Evolutionary conservation across 495 filamentous ascomycete genomes (phyloP).

Genomic region (Cudoniella acicularis): DNA sequence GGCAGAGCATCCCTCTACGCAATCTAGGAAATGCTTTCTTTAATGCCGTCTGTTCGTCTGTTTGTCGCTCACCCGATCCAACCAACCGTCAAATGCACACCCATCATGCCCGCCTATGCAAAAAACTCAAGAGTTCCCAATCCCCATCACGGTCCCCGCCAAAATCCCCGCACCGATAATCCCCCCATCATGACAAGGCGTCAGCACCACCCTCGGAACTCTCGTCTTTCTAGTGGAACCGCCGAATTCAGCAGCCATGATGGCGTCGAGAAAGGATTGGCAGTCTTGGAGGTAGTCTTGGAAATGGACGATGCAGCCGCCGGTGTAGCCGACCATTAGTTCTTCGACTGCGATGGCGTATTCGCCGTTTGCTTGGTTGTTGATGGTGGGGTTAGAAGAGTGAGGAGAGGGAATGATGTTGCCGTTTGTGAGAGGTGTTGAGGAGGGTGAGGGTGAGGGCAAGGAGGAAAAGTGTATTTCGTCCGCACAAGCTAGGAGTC

Average conservation of each 20-base stretch:
- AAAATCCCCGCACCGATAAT: conserved; percentile 74
- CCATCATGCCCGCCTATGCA: no score
- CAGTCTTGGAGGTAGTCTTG: conserved; percentile 68
- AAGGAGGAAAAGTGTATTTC: conserved; percentile 48
- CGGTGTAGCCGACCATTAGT: conserved; percentile 72
- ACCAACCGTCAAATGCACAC: no score
- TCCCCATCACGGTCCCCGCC: conserved; percentile 44
- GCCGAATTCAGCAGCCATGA: conserved; percentile 49
- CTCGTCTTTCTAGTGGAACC: conserved; percentile 50
- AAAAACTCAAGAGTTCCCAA: no score
- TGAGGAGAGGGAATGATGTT: background rate
- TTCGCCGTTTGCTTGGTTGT: no score
- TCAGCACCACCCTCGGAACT: conserved; percentile 57
- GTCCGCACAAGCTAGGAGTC: conserved; percentile 60
- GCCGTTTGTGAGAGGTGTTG: conserved; percentile 1
- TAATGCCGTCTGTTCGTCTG: no score
- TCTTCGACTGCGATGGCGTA: conserved; percentile 38
- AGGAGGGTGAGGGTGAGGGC: background rate
- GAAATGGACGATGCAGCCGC: conserved; percentile 74
- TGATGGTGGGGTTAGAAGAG: background rate
- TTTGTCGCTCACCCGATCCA: no score
- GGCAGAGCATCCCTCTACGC: no score
- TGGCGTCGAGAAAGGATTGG: conserved; percentile 61
- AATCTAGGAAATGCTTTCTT: no score
- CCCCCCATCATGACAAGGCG: conserved; percentile 70